Evolutionary conservation across 2,329 filamentous ascomycete species (phyloP).

Genomic region (Apiospora aurea): DNA sequence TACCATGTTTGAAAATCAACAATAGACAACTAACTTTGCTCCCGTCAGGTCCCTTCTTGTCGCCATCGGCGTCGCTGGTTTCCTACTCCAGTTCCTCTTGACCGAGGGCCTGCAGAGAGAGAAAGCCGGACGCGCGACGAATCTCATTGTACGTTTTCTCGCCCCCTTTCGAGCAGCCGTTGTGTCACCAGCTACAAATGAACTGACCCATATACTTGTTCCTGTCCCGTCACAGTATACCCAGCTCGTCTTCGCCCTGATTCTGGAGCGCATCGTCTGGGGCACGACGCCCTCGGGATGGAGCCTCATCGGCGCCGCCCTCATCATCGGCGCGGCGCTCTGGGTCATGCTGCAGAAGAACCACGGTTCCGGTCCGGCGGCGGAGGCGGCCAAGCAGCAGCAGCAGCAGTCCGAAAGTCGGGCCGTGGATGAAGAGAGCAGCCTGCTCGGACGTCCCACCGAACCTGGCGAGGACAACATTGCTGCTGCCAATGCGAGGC

Average conservation of each 20-base stretch:
- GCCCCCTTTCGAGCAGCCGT: background rate
- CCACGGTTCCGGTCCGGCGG: constrained; percentile 34
- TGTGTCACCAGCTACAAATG: too few species aligned
- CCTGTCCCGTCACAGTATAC: constrained; percentile 35
- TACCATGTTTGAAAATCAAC: background rate
- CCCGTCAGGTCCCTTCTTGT: constrained; percentile 59
- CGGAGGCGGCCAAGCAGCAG: constrained; percentile 25
- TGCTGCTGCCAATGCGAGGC: background rate
- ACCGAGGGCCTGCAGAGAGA: constrained; percentile 77
- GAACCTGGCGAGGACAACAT: background rate
- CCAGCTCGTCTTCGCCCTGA: constrained; percentile 40
- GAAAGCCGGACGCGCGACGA: constrained; percentile 53
- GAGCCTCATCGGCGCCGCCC: constrained; percentile 47
- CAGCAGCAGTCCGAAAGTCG: background rate
- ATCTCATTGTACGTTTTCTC: constrained; percentile 41
- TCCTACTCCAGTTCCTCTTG: constrained; percentile 79
- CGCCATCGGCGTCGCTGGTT: constrained; percentile 72
- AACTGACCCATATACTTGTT: constrained; percentile 23
- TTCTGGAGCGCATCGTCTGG: constrained; percentile 45
- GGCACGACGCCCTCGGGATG: constrained; percentile 48
- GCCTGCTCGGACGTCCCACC: constrained; percentile 34
- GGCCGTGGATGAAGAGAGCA: constrained; percentile 45
- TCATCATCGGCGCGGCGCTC: constrained; percentile 51
- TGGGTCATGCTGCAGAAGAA: constrained; percentile 53
- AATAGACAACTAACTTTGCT: constrained; percentile 15